These are phyloP conservation scores for Cyberlindnera maclurae DNA, from an alignment of 805 yeast genomes.

Conservation along the genomic window DNA sequence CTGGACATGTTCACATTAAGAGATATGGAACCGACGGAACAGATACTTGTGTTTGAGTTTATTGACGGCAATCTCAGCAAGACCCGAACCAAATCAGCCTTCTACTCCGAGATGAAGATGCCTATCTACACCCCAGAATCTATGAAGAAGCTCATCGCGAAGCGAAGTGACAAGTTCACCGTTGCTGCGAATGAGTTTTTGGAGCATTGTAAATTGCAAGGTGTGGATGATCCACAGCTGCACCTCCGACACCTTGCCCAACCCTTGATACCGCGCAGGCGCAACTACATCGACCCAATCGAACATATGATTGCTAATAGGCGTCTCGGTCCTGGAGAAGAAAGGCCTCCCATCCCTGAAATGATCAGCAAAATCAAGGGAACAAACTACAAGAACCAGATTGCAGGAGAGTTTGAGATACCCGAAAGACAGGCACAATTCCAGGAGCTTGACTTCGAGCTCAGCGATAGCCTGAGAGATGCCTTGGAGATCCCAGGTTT, in stretches of 20 bases:
- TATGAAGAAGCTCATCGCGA: conserved; percentile 51
- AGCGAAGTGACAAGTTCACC: conserved; percentile 48
- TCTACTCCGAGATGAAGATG: conserved; percentile 37
- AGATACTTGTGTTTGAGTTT: conserved; percentile 68
- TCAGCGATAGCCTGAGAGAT: conserved; percentile 44
- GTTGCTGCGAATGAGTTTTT: conserved; percentile 33
- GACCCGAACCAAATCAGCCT: conserved; percentile 39
- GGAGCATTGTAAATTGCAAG: conserved; percentile 21
- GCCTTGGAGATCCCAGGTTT: conserved; percentile 48
- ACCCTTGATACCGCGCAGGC: conserved; percentile 39
- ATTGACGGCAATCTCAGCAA: conserved; percentile 54
- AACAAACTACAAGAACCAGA: conserved; percentile 56
- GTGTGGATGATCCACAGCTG: conserved; percentile 33
- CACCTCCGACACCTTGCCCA: conserved; percentile 32
- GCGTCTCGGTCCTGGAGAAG: conserved; percentile 16
- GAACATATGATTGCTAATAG: conserved; percentile 42
- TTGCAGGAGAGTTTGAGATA: conserved; percentile 43
- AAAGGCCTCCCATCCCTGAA: conserved; percentile 38
- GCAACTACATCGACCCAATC: conserved; percentile 52
- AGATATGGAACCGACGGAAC: conserved; percentile 33
- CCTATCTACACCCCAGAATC: conserved; percentile 49
- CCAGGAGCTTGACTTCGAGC: conserved; percentile 33
- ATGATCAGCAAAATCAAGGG: conserved; percentile 45
- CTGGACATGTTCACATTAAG: conserved; percentile 45
- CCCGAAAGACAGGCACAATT: conserved; percentile 40